phyloP scores from a whole-genome alignment of 768 basidiomycete genomes.

The Hydnomerulius pinastri region DNA sequence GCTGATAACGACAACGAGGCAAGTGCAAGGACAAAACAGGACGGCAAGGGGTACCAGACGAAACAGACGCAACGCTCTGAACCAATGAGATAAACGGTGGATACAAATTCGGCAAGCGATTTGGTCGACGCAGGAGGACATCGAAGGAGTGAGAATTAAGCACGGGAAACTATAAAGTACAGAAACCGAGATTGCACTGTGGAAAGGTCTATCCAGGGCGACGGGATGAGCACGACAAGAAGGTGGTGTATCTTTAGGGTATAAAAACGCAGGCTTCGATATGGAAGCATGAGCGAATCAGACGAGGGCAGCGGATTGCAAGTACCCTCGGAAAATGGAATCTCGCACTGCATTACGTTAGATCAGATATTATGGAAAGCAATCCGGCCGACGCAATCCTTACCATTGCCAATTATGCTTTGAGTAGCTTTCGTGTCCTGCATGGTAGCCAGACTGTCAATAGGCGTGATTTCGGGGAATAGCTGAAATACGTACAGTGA shows the following conservation, averaged over 20 bases:
- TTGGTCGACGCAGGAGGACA: not conserved
- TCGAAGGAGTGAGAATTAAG: conserved; percentile 1
- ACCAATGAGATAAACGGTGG: not conserved
- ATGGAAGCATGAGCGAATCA: conserved; percentile 29
- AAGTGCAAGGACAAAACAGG: conserved; percentile 18
- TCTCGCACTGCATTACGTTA: conserved; percentile 54
- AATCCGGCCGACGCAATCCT: conserved; percentile 18
- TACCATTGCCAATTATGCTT: conserved; percentile 80
- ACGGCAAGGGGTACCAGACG: conserved; percentile 4
- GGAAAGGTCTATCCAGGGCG: not conserved
- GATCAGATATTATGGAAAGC: conserved; percentile 3
- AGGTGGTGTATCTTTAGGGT: not conserved
- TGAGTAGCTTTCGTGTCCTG: conserved; percentile 86
- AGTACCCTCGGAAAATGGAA: conserved; percentile 74
- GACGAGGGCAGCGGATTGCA: conserved; percentile 71
- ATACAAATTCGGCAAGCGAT: not conserved
- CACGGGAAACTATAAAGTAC: conserved; percentile 9
- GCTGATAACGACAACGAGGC: not conserved
- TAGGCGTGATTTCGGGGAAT: not conserved
- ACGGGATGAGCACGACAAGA: conserved; percentile 12
- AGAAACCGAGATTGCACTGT: not conserved
- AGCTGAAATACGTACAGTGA: conserved; percentile 53
- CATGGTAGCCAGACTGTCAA: conserved; percentile 5
- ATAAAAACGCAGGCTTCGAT: not conserved
- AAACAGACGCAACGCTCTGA: not conserved